A percentile compares a stretch with the other conserved stretches of the same genome.
phyloP scores from a whole-genome alignment of 2,329 filamentous ascomycete genomes.

The Geosmithia putterillii region DNA sequence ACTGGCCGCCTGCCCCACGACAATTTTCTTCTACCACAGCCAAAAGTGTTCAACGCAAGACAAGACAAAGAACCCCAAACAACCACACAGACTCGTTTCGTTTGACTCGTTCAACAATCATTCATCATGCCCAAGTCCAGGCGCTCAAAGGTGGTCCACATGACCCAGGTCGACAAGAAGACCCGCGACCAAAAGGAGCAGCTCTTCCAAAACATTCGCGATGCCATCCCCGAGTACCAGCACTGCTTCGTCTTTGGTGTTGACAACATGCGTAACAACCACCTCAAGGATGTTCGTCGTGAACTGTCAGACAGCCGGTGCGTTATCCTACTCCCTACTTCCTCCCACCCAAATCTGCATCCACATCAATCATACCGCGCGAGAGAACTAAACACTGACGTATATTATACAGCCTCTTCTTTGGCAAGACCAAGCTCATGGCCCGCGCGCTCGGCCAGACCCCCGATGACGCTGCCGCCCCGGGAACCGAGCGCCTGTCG shows the following conservation, averaged over 20 bases:
- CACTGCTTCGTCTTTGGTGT: constrained; percentile 89
- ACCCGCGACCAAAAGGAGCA: constrained; percentile 81
- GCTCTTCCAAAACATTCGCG: constrained; percentile 80
- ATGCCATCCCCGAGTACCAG: constrained; percentile 73
- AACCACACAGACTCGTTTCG: neutral
- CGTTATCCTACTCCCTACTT: constrained; percentile 8
- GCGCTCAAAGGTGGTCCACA: constrained; percentile 77
- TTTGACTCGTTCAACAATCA: no score
- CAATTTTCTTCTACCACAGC: neutral
- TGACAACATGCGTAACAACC: constrained; percentile 96
- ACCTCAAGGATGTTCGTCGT: constrained; percentile 79
- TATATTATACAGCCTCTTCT: constrained; percentile 88
- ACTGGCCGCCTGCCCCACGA: no score
- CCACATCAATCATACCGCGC: no score
- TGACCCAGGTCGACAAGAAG: constrained; percentile 89
- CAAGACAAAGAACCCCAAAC: neutral
- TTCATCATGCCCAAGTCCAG: constrained; percentile 87
- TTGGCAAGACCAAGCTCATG: constrained; percentile 99
- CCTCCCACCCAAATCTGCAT: no score
- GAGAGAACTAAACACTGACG: neutral
- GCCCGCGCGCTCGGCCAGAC: constrained; percentile 78
- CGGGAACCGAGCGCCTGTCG: constrained; percentile 60
- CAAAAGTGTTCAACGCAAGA: neutral
- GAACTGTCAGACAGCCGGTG: constrained; percentile 79
- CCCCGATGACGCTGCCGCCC: constrained; percentile 66